phyloP scores from a whole-genome alignment of 805 yeast genomes.

The Zygoascus ofunaensis region DNA sequence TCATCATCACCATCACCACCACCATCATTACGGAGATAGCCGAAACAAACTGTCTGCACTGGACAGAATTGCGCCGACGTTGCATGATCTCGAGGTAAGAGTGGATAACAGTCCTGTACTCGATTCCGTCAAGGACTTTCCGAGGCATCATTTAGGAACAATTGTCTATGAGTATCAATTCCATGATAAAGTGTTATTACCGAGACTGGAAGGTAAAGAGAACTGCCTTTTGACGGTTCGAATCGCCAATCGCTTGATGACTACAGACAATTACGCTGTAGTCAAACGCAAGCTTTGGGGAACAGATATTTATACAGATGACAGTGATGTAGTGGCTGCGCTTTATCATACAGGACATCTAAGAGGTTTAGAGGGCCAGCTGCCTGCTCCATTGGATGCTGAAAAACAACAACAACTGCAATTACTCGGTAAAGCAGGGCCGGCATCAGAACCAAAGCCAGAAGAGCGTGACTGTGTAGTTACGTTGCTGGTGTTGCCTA shows the following conservation, averaged over 20 bases:
- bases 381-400: not conserved
- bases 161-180: slow-evolving; percentile 37
- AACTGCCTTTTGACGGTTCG: slow-evolving; percentile 44
- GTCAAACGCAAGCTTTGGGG: slow-evolving; percentile 72
- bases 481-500: slow-evolving; percentile 57
- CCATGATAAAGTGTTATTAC: slow-evolving; percentile 12
- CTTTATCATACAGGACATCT: slow-evolving; percentile 68
- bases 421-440: not conserved
- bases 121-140: slow-evolving; percentile 33
- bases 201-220: slow-evolving; percentile 23
- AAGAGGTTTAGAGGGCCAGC: slow-evolving; percentile 26
- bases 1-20: slow-evolving; percentile 23
- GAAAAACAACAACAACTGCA: not conserved
- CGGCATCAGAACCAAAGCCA: not conserved
- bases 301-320: slow-evolving; percentile 86
- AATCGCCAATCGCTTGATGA: slow-evolving; percentile 40
- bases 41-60: not conserved
- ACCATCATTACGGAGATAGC: slow-evolving; percentile 9
- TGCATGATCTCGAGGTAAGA: slow-evolving; percentile 17
- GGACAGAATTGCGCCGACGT: slow-evolving; percentile 15
- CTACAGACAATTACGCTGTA: slow-evolving; percentile 33
- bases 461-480: slow-evolving; percentile 41
- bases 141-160: slow-evolving; percentile 43
- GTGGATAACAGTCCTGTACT: slow-evolving; percentile 37
- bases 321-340: slow-evolving; percentile 71